Evolutionary conservation across 768 basidiomycete species (phyloP), one percentile per base, ranked within the genome.

Genomic region (Termitomyces sp.): DNA sequence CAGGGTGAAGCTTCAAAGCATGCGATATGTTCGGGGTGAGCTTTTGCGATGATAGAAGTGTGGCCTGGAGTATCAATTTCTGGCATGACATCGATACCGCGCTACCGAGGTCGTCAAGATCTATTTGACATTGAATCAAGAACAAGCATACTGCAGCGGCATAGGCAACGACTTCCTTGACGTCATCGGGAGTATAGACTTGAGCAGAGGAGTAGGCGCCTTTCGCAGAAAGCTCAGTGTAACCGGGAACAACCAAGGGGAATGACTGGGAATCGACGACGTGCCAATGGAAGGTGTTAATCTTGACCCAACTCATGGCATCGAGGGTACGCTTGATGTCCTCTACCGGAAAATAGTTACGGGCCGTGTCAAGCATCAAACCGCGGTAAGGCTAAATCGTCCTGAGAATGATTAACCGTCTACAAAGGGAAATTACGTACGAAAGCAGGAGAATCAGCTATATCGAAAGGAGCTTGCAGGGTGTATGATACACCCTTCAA

Each of bases 41-140:
- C 75, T n/a, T 77, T 66, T 1, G 76, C 78, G 43, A 95, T 87
- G 49, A 79, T 74, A 1, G 88, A 76, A 2, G 91, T 92, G 68
- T 95, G 93, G 0, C 93, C 93, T 0, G 93, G 93, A 4, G 85
- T 89, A 71, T 94, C 93, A 50, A 94, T 81, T 74, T 94, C 86
- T 74, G 66, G 80, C 52, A 91, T 68, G 8, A 93, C 82, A 52
- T 92, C 89, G 50, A 93, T 88, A 6, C 91, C 91, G 14, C 82
- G 82, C 87, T 86, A 57, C 26, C 14, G 30, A 43, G 8, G 28
- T 18, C 8, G 32, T 40, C 14, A 46, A 56, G 68, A 44, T 43
- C 33, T 20, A 6, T 35, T 43, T 18, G 7, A 41, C 23, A 18
- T 41, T 57, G 1, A 35, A 57, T 48, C 18, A 18, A 30, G 14